Conservation (phyloP, 2,329 filamentous ascomycete species). For the Fusarium sp. region DNA sequence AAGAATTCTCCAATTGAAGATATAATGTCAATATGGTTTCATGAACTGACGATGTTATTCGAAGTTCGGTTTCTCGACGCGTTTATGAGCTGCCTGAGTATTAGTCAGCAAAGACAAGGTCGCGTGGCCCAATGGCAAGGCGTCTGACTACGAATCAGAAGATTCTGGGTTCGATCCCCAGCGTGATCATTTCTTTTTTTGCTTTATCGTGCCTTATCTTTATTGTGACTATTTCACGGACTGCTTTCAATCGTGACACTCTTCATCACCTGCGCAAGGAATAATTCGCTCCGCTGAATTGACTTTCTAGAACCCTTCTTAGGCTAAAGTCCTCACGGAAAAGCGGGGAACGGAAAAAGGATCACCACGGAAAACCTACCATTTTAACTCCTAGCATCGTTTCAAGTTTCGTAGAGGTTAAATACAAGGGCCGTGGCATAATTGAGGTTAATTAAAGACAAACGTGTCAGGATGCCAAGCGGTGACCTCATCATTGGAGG, state of each 20-base stretch:
- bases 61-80: accelerated
- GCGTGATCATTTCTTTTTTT: conserved; percentile 23
- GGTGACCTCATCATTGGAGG: conserved; percentile 1
- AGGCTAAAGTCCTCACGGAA: conserved; percentile 3
- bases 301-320: background rate
- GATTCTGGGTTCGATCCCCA: conserved; percentile 36
- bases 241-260: accelerated
- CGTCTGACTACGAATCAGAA: conserved; percentile 37
- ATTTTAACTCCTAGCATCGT: background rate
- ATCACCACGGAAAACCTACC: conserved; percentile 3
- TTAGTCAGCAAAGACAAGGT: background rate
- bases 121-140: conserved; percentile 34
- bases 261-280: background rate
- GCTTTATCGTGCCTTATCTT: accelerated
- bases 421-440: background rate
- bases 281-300: background rate
- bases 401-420: conserved; percentile 1
- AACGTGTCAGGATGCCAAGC: background rate
- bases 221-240: accelerated
- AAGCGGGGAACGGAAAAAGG: conserved; percentile 2
- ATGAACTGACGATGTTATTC: background rate
- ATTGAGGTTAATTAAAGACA: conserved; percentile 1
- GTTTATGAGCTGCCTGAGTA: background rate
- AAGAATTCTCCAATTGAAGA: accelerated
- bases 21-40: accelerated